These are phyloP conservation scores for Agrocybe praecox DNA, from an alignment of 768 basidiomycete species.

Conservation along the genomic window DNA sequence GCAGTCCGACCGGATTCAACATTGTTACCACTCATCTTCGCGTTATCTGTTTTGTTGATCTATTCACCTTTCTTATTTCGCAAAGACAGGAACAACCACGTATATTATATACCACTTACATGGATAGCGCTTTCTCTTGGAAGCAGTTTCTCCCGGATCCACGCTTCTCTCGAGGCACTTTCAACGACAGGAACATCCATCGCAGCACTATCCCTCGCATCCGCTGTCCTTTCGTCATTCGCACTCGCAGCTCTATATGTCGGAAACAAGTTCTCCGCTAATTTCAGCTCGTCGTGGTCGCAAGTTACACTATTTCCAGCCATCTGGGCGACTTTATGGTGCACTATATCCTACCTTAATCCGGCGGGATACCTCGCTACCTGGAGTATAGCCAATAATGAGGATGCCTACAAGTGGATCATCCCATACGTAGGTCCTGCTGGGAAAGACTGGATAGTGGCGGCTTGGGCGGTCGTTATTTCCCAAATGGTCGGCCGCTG, in stretches of 20 bases:
- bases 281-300: constrained; percentile 36
- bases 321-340: constrained; percentile 71
- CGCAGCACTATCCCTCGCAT: constrained; percentile 42
- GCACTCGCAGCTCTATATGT: constrained; percentile 41
- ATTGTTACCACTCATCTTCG: constrained; percentile 23
- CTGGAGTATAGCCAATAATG: constrained; percentile 65
- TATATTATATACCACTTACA: constrained; percentile 29
- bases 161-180: constrained; percentile 53
- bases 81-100: constrained; percentile 12
- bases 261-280: constrained; percentile 35
- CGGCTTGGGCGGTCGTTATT: constrained; percentile 72
- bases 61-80: constrained; percentile 40
- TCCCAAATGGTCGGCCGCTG: constrained; percentile 56
- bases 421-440: constrained; percentile 56
- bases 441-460: constrained; percentile 73
- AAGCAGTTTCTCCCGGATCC: constrained; percentile 41
- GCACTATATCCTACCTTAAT: constrained; percentile 49
- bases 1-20: constrained; percentile 25
- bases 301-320: constrained; percentile 65
- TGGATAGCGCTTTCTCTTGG: constrained; percentile 40
- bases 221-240: constrained; percentile 44
- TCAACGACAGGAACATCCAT: constrained; percentile 55
- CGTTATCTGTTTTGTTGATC: constrained; percentile 35
- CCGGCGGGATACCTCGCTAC: constrained; percentile 73
- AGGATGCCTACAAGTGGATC: constrained; percentile 67